Evolutionary conservation across 2,329 filamentous ascomycete species (phyloP), one percentile per base, ranked within the genome.

Genomic region (Hansfordia pulvinata): DNA sequence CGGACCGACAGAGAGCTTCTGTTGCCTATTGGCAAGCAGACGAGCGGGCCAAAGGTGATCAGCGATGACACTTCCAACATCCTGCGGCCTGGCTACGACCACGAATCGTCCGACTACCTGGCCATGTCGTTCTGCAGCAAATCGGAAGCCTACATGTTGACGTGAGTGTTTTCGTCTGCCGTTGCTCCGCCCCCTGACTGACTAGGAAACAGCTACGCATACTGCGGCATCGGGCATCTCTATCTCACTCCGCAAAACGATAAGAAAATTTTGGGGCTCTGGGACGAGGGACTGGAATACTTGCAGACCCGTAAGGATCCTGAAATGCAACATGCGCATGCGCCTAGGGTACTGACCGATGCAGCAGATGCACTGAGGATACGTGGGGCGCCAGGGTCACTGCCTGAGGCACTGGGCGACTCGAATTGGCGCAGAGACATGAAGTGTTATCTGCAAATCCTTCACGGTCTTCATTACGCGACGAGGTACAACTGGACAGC

Each of bases 401-500:
- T 80, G 10, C 60, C 64, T 20, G 63, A 64, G 25, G 70, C 71
- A 8, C 62, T 73, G 16, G 52, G 60, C 34, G 60, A 74, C 24
- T 60, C 67, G 8, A 60, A 68, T 33, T 84, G 77, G 76, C 68
- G 76, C 26, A 62, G 58, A 30, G 63, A 73, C 27, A 59, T 83
- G 6, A 68, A 72, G 32, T 75, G 71, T 44, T 78, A 83, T 35
- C 60, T 84, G 19, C 67, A 76, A 26, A 62, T 84, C n/a, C 63
- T 86, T 11, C 68, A 76, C 15, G 74, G 76, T 4, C 66, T 90
- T 26, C 62, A 79, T 29, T 64, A 72, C 2, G 80, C 77, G 23
- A 76, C 72, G 21, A 69, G 75, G 26, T 79, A 75, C 21, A 71
- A 83, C 33, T 86, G 78, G 74, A 52, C 62, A 8, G 60, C 62